Conservation (phyloP, 179 eudicot genomes). For the Sideroxylon spinosum region DNA sequence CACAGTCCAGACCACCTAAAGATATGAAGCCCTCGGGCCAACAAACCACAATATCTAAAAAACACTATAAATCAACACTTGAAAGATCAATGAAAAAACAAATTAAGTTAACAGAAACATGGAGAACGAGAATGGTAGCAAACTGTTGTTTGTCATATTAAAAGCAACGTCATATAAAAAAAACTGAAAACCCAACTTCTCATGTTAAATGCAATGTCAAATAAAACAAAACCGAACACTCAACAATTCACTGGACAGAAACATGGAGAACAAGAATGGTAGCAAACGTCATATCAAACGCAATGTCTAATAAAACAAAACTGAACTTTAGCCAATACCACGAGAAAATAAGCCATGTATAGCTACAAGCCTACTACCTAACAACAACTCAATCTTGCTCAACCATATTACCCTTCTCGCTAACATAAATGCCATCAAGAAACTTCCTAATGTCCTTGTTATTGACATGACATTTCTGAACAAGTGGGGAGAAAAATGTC, state of each 20-base stretch:
- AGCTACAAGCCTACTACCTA: too few species aligned
- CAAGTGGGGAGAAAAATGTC: background rate
- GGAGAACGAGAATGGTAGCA: too few species aligned
- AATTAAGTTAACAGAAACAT: too few species aligned
- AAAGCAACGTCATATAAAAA: too few species aligned
- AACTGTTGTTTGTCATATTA: too few species aligned
- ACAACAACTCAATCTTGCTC: constrained; percentile 22
- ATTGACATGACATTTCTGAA: constrained; percentile 46
- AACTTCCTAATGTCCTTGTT: constrained; percentile 46
- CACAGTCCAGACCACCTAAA: too few species aligned
- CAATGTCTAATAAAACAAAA: background rate
- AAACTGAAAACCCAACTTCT: background rate
- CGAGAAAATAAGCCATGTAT: background rate
- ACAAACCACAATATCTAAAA: too few species aligned
- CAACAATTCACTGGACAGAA: background rate
- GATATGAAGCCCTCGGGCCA: too few species aligned
- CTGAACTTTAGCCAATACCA: background rate
- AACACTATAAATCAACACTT: too few species aligned
- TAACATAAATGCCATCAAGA: constrained; percentile 43
- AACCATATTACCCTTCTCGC: constrained; percentile 36
- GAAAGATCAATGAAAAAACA: too few species aligned
- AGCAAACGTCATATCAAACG: too few species aligned
- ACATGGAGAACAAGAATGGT: too few species aligned
- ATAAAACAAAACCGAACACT: constrained; percentile 17
- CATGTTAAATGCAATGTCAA: background rate